phyloP scores from a whole-genome alignment of 306 rosid species.

The Trifolium pratense region DNA sequence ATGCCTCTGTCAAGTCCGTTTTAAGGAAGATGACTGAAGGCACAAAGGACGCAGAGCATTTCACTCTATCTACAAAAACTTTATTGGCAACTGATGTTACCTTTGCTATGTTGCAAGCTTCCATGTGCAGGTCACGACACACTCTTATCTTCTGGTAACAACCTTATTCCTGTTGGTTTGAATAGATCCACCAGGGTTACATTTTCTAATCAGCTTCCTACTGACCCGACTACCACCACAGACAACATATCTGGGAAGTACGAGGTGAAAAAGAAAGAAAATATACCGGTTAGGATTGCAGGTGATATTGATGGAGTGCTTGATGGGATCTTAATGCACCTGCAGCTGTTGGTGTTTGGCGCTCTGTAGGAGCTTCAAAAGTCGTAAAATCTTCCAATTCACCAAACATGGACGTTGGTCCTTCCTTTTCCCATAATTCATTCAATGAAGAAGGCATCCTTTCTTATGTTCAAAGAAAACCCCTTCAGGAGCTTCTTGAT shows the following conservation, averaged over 20 bases:
- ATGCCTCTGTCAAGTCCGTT: conserved; percentile 57
- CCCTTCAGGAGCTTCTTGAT: conserved; percentile 98
- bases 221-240: conserved; percentile 65
- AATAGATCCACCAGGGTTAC: conserved; percentile 58
- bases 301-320: conserved; percentile 85
- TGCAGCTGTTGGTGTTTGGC: conserved; percentile 99
- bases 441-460: conserved; percentile 87
- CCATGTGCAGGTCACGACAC: conserved; percentile 91
- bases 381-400: conserved; percentile 73
- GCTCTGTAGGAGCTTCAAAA: conserved; percentile 82
- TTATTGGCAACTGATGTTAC: conserved; percentile 85
- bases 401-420: conserved; percentile 71
- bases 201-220: conserved; percentile 66
- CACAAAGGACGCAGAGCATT: conserved; percentile 60
- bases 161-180: conserved; percentile 60
- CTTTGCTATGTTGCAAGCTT: conserved; percentile 79
- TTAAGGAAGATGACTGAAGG: conserved; percentile 67
- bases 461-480: conserved; percentile 86
- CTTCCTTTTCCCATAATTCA: conserved; percentile 80
- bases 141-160: conserved; percentile 67
- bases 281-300: conserved; percentile 85
- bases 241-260: conserved; percentile 71
- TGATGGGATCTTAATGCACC: conserved; percentile 87
- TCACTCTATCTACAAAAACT: conserved; percentile 65
- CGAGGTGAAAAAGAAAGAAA: conserved; percentile 87